Percentiles rank a stretch among this genome's conserved stretches.
phyloP scores from a whole-genome alignment of 2,329 filamentous ascomycete species.

The Sporothrix humicola region DNA sequence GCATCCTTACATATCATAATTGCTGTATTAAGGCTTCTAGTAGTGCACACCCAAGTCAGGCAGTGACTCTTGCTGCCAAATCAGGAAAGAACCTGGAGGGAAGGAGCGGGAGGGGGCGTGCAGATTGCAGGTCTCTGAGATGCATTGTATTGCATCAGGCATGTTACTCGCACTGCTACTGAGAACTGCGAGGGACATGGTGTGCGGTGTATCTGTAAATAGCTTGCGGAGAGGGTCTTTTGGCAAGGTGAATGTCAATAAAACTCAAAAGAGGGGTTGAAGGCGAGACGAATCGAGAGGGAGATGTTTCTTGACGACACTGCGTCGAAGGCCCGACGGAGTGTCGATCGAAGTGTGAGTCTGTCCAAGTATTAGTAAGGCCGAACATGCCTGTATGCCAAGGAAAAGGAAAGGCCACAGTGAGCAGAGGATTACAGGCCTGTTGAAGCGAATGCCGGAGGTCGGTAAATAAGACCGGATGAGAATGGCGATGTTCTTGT shows the following conservation, averaged over 20 bases:
- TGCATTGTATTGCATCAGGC: background rate
- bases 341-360: too few species aligned
- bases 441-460: background rate
- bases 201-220: background rate
- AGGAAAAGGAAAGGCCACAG: background rate
- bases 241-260: background rate
- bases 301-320: too few species aligned
- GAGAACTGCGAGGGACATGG: background rate
- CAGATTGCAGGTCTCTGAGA: background rate
- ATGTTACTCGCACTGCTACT: background rate
- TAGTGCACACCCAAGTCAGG: background rate
- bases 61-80: slow-evolving; percentile 18
- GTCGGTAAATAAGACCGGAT: background rate
- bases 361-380: background rate
- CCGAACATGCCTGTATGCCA: background rate
- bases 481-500: background rate
- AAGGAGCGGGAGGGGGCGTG: background rate
- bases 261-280: background rate
- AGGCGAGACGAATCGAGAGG: background rate
- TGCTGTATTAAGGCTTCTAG: background rate
- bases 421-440: background rate
- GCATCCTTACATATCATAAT: background rate
- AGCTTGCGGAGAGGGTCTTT: background rate
- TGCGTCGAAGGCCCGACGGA: too few species aligned
- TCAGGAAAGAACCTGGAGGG: slow-evolving; percentile 2